Base-by-base conservation (phyloP, 2,329 filamentous ascomycete species). In the Fusarium keratoplasticum region DNA sequence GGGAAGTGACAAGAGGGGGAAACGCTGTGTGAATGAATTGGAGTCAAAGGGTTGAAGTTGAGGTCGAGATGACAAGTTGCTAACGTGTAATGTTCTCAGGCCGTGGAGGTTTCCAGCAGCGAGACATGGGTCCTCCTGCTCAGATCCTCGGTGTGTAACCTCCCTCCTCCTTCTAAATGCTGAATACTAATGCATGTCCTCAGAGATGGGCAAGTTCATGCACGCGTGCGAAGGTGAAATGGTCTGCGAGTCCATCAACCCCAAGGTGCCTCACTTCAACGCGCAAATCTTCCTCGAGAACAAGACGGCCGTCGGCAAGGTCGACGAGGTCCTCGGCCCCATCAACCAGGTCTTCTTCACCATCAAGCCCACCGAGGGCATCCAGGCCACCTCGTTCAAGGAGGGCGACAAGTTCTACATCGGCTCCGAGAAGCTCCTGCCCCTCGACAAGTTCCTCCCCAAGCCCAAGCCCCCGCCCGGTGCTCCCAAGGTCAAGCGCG, bases 341-440 rank as follows among this genome's bases (percentile, higher is more conserved):
- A 94, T 99, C 85, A 98, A 98, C 89, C 93, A 98, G 85, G 94
- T 98, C 80, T 98, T 93, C 88, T 99, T 99, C 89, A 98, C 96
- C 80, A 93, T 99, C 85, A 98, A 98, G 87, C 95, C 96, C 64
- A 92, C 95, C 82, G 96, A 98, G 83, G 96, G 96, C 79, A 98
- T 99, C 83, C 94, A 97, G 84, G 95, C 96, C 72, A 91, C 92
- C 69, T 96, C 94, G 44, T 99, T 98, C 92, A 97, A 98, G 88
- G 86, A 92, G 73, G 96, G 96, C 82, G 96, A 98, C 89, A 98
- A 97, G 87, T 97, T 99, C 86, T 99, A 92, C 88, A 98, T 98
- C 81, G 94, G 93, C 78, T 90, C 92, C 80, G 96, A 98, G 87
- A 99, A 98, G 89, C 91, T 98, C 61, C 88, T 99, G 71, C 96